Evolutionary conservation across 164 flowering plant genomes (phyloP).

Genomic region (Berberis thunbergii): DNA sequence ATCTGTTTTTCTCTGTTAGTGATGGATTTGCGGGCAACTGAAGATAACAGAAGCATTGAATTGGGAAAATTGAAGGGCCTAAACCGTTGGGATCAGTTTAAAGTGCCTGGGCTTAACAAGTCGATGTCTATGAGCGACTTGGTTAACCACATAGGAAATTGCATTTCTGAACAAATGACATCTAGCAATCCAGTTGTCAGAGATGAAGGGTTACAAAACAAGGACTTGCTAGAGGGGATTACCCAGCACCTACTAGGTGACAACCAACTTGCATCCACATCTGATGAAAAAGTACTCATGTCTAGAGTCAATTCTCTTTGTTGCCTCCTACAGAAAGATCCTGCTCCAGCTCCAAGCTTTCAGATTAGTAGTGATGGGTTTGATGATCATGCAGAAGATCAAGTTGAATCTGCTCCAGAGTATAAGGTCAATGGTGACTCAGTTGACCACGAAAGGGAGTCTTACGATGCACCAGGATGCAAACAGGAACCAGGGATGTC

Average conservation of each 20-base stretch:
- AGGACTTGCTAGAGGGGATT: constrained; percentile 50
- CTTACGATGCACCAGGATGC: constrained; percentile 22
- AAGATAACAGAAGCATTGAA: constrained; percentile 29
- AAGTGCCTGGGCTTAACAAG: constrained; percentile 50
- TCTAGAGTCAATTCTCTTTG: constrained; percentile 82
- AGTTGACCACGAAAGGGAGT: constrained; percentile 15
- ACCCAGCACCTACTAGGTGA: constrained; percentile 60
- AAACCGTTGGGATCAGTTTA: constrained; percentile 40
- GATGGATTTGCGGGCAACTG: constrained; percentile 40
- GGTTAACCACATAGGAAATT: constrained; percentile 55
- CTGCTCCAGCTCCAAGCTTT: constrained; percentile 20
- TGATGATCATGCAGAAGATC: constrained; percentile 9
- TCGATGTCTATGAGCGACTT: constrained; percentile 80
- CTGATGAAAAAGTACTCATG: constrained; percentile 74
- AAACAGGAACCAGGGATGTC: constrained; percentile 44
- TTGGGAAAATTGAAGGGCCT: constrained; percentile 17
- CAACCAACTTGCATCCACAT: constrained; percentile 36
- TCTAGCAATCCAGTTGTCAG: constrained; percentile 36
- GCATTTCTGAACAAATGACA: constrained; percentile 55
- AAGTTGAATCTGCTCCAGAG: constrained; percentile 7
- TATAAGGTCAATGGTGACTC: constrained; percentile 9
- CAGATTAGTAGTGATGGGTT: constrained; percentile 18
- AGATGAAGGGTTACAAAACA: constrained; percentile 26
- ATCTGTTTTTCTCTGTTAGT: constrained; percentile 15
- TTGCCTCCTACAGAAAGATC: constrained; percentile 65